Percentiles rank a stretch among this genome's conserved stretches.
Conservation (phyloP, 108 stramenopile genomes). For the Pseudonitzschia pungens region DNA sequence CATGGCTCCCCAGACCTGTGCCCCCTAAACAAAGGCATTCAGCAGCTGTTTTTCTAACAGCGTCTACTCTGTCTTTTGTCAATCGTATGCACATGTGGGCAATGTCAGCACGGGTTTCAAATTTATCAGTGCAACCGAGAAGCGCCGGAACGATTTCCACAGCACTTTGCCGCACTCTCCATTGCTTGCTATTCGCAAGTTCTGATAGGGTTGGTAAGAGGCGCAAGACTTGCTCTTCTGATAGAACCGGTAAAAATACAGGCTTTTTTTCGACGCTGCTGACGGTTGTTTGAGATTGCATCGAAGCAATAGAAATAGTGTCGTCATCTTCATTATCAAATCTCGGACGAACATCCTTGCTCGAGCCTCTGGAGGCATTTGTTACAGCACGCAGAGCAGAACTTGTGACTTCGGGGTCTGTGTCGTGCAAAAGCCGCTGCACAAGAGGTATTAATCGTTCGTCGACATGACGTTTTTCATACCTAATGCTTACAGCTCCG, state of each 20-base stretch:
- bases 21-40: conserved; percentile 86
- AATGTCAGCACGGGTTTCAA: conserved; percentile 83
- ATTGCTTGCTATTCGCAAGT: conserved; percentile 79
- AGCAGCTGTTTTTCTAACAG: conserved; percentile 81
- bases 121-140: conserved; percentile 75
- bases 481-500: conserved; percentile 28
- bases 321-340: conserved; percentile 62
- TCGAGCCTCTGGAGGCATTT: conserved; percentile 78
- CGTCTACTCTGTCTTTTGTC: conserved; percentile 81
- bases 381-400: conserved; percentile 88
- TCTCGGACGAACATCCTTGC: conserved; percentile 40
- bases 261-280: conserved; percentile 61
- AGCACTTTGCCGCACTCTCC: conserved; percentile 88
- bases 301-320: conserved; percentile 48
- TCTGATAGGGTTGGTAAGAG: conserved; percentile 84
- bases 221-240: conserved; percentile 78
- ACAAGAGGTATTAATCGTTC: conserved; percentile 83
- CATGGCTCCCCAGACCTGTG: conserved; percentile 78
- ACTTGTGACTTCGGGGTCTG: conserved; percentile 85
- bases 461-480: conserved; percentile 81
- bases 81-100: conserved; percentile 71
- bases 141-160: conserved; percentile 92
- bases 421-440: conserved; percentile 80
- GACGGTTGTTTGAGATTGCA: conserved; percentile 69
- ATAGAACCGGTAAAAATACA: conserved; percentile 83